Conservation (phyloP, 108 stramenopile species). For the Chaetoceros muelleri region DNA sequence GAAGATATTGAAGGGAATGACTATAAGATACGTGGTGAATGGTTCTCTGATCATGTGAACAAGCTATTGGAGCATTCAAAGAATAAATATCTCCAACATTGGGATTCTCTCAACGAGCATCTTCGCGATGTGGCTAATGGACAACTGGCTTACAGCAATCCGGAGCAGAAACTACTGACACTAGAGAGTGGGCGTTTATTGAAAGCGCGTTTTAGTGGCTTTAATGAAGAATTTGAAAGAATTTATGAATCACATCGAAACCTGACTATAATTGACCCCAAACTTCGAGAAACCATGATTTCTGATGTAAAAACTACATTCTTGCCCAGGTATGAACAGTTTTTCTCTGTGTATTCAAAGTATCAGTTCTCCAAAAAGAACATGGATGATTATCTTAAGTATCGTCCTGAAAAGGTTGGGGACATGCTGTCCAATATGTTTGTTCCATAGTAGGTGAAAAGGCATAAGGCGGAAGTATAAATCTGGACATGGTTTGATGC, state of each 20-base stretch:
- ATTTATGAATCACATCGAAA: slow-evolving; percentile 52
- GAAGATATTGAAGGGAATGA: slow-evolving; percentile 18
- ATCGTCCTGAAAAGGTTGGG: slow-evolving; percentile 54
- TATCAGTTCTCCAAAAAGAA: slow-evolving; percentile 84
- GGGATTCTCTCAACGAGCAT: slow-evolving; percentile 62
- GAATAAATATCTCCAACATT: slow-evolving; percentile 55
- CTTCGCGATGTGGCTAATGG: slow-evolving; percentile 58
- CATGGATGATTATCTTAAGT: slow-evolving; percentile 73
- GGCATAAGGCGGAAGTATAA: too few relatives aligned
- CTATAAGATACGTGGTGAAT: slow-evolving; percentile 52
- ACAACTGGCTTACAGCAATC: slow-evolving; percentile 56
- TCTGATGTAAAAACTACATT: slow-evolving; percentile 51
- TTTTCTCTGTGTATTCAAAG: slow-evolving; percentile 65
- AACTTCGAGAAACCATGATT: slow-evolving; percentile 49
- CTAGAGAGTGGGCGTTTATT: slow-evolving; percentile 71
- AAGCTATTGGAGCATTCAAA: slow-evolving; percentile 68
- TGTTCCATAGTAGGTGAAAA: too few relatives aligned
- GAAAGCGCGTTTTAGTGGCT: slow-evolving; percentile 74
- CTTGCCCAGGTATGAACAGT: slow-evolving; percentile 52
- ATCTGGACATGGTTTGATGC: too few relatives aligned
- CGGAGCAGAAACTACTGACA: slow-evolving; percentile 50
- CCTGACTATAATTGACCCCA: slow-evolving; percentile 57
- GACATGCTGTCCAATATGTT: slow-evolving; percentile 26
- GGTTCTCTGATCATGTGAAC: slow-evolving; percentile 68
- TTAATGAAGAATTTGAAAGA: slow-evolving; percentile 71